Conservation (phyloP, 176 grass and related monocot genomes). For the Oryza australiensis region DNA sequence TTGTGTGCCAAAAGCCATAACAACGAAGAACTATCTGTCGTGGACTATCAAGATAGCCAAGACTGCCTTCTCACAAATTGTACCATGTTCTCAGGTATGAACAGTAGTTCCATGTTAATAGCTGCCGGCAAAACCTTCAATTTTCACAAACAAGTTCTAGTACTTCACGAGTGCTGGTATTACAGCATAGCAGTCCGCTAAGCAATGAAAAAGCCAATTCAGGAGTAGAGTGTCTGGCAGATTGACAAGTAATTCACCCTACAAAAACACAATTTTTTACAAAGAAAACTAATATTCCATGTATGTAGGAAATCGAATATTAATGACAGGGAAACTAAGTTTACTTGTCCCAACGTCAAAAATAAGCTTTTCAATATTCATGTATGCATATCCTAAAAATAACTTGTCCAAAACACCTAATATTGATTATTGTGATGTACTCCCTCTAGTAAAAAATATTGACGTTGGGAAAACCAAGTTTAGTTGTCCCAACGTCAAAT, state of each 20-base stretch:
- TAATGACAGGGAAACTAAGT: too few species aligned
- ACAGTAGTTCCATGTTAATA: constrained; percentile 17
- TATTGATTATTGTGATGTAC: background rate
- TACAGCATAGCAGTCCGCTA: constrained; percentile 80
- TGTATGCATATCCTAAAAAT: background rate
- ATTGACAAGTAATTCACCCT: constrained; percentile 82
- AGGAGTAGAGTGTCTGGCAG: constrained; percentile 72
- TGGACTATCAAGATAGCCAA: background rate
- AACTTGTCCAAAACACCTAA: too few species aligned
- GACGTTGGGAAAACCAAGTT: too few species aligned
- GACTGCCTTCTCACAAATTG: constrained; percentile 15
- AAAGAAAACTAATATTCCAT: constrained; percentile 23
- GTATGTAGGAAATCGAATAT: background rate
- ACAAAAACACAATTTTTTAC: constrained; percentile 35
- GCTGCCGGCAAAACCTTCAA: constrained; percentile 9
- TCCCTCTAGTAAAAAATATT: too few species aligned
- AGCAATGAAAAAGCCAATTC: constrained; percentile 92
- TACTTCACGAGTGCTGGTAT: constrained; percentile 88
- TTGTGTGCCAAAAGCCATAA: background rate
- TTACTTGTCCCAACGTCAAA: too few species aligned
- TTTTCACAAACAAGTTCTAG: constrained; percentile 41
- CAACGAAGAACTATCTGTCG: constrained; percentile 4
- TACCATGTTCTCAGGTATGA: constrained; percentile 21
- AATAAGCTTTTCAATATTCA: background rate
- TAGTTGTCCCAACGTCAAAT: too few species aligned